Percentiles rank a stretch among this genome's conserved stretches.
Conservation (phyloP, 352 stramenopile genomes). For the Pseudoperonospora humuli region DNA sequence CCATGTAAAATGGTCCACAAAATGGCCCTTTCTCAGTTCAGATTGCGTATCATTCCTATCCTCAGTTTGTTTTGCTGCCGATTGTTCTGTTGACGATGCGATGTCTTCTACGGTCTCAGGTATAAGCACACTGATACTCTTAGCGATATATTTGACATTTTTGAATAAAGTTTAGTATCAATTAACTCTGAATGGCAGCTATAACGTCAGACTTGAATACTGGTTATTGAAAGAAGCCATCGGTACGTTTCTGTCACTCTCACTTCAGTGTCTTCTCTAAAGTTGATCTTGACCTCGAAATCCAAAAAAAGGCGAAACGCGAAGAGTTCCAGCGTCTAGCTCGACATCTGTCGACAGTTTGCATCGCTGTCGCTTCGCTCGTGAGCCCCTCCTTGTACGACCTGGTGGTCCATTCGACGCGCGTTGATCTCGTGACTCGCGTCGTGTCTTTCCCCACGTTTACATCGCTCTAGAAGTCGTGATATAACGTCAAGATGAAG, state of each 20-base stretch:
- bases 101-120: too few species aligned
- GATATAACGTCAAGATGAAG: constrained; percentile 42
- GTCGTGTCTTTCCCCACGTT: neutral
- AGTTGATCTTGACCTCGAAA: constrained; percentile 6
- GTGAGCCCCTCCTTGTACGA: neutral
- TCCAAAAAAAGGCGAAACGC: constrained; percentile 9
- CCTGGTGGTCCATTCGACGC: constrained; percentile 4
- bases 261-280: neutral
- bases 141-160: too few species aligned
- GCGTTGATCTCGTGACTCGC: neutral
- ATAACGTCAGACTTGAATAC: too few species aligned
- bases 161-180: too few species aligned
- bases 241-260: neutral
- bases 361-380: constrained; percentile 17
- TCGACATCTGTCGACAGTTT: constrained; percentile 7
- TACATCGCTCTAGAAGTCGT: neutral
- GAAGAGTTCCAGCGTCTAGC: constrained; percentile 2
- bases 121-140: too few species aligned
- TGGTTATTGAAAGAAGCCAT: too few species aligned
- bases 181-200: too few species aligned
- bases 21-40: too few species aligned
- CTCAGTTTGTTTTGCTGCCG: too few species aligned
- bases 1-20: too few species aligned
- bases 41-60: too few species aligned
- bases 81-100: too few species aligned